These are phyloP conservation scores for Pulveroboletus ravenelii DNA, from an alignment of 768 basidiomycete genomes.

Conservation along the genomic window DNA sequence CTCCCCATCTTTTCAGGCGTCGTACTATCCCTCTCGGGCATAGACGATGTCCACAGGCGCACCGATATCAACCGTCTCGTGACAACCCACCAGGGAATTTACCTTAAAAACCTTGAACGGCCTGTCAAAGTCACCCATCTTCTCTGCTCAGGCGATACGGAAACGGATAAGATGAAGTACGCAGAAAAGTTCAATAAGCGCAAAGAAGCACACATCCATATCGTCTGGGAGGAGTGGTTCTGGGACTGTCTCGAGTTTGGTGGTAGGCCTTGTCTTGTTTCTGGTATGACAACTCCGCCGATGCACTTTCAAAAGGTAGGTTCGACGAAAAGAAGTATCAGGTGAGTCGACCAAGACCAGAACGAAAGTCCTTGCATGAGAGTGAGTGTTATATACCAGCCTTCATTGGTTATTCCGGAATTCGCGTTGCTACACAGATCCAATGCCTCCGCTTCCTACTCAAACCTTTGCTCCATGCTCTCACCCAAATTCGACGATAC, in stretches of 20 bases:
- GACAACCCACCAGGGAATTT: conserved; percentile 56
- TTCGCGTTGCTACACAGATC: conserved; percentile 5
- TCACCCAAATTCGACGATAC: conserved; percentile 11
- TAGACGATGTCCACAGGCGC: conserved; percentile 56
- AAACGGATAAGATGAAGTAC: conserved; percentile 73
- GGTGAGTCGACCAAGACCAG: conserved; percentile 56
- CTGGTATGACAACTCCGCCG: not conserved
- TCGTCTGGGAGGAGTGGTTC: conserved; percentile 97
- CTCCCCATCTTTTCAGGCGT: conserved; percentile 73
- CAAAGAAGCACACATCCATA: conserved; percentile 66
- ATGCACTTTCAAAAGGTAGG: conserved; percentile 38
- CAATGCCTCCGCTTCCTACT: conserved; percentile 6
- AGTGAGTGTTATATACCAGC: conserved; percentile 10
- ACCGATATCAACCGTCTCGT: conserved; percentile 61
- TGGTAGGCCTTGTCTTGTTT: conserved; percentile 36
- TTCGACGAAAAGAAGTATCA: conserved; percentile 62
- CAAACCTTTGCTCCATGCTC: conserved; percentile 15
- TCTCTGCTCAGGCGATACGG: conserved; percentile 62
- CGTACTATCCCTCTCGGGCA: conserved; percentile 69
- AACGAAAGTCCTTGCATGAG: conserved; percentile 37
- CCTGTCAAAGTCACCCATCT: conserved; percentile 83
- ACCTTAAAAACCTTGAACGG: conserved; percentile 71
- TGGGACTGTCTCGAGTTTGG: conserved; percentile 85
- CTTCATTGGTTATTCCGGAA: not conserved
- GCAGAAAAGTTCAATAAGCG: conserved; percentile 68